These are phyloP conservation scores for Hyaloscypha hepaticicola DNA, from an alignment of 495 filamentous ascomycete species.

Conservation along the genomic window DNA sequence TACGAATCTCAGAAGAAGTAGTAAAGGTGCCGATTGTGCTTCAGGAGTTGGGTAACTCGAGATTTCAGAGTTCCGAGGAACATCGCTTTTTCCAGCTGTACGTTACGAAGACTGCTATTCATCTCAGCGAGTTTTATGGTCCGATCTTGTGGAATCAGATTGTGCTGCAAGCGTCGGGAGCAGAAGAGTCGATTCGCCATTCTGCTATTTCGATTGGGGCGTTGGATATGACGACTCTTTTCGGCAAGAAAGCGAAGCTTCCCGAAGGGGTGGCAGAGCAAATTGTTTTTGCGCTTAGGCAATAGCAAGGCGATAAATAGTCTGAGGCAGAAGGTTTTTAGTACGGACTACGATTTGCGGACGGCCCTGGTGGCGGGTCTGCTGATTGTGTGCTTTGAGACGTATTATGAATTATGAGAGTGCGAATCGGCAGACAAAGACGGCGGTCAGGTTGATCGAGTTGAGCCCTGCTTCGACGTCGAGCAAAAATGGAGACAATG, in stretches of 20 bases:
- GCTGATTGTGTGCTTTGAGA: conserved; percentile 6
- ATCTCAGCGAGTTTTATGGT: not conserved
- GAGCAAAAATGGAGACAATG: not conserved
- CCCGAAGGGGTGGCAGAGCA: not conserved
- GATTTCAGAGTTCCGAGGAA: not conserved
- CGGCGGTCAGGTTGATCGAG: not conserved
- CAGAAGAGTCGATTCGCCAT: not conserved
- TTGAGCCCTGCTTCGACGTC: not conserved
- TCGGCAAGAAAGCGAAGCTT: not conserved
- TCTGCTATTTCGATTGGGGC: not conserved
- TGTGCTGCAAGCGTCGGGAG: not conserved
- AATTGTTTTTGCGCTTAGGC: not conserved
- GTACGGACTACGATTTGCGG: not conserved
- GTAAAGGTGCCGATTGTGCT: not conserved
- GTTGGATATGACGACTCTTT: not conserved
- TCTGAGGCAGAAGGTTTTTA: not conserved
- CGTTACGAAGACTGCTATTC: not conserved
- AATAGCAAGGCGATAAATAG: conserved; percentile 6
- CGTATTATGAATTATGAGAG: not conserved
- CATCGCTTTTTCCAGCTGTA: conserved; percentile 1
- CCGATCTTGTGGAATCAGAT: conserved; percentile 1
- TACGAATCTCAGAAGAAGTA: not conserved
- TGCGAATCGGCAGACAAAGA: not conserved
- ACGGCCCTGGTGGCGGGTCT: not conserved
- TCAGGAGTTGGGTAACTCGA: not conserved